Evolutionary conservation across 352 stramenopile species (phyloP).

Genomic region (Globisporangium iwayamae): DNA sequence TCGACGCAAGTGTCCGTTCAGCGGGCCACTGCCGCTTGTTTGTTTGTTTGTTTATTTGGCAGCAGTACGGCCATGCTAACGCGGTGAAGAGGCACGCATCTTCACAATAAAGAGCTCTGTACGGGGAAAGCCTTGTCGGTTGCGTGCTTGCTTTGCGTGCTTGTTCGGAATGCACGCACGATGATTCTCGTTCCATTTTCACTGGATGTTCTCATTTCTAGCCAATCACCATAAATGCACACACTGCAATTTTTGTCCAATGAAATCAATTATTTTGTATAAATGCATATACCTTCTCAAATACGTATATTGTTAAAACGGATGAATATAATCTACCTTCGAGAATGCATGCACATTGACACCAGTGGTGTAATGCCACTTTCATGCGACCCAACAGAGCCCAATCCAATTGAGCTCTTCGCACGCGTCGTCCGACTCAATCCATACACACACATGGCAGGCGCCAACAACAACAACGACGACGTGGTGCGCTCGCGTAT

Average conservation of each 20-base stretch:
- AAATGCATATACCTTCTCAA: background rate
- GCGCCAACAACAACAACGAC: conserved; percentile 37
- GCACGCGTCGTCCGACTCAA: background rate
- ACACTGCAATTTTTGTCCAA: background rate
- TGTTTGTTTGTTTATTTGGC: background rate
- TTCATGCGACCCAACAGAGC: conserved; percentile 1
- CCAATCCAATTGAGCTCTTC: background rate
- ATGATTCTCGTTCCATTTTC: background rate
- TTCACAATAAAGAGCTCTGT: no score
- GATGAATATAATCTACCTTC: background rate
- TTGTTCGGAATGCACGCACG: no score
- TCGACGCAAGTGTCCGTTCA: background rate
- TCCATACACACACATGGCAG: conserved; percentile 26
- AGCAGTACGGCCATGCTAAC: no score
- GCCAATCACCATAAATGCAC: background rate
- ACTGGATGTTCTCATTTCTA: background rate
- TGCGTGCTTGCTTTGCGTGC: no score
- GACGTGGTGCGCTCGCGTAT: conserved; percentile 59
- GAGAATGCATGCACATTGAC: conserved; percentile 2
- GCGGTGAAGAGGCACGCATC: no score
- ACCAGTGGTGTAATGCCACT: conserved; percentile 7
- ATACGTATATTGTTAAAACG: background rate
- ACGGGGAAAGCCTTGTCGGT: no score
- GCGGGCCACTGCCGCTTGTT: background rate
- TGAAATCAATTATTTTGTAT: background rate